Percentiles rank a stretch among this genome's conserved stretches.
phyloP scores from a whole-genome alignment of 2,329 filamentous ascomycete species.

The Hymenoscyphus linearis region DNA sequence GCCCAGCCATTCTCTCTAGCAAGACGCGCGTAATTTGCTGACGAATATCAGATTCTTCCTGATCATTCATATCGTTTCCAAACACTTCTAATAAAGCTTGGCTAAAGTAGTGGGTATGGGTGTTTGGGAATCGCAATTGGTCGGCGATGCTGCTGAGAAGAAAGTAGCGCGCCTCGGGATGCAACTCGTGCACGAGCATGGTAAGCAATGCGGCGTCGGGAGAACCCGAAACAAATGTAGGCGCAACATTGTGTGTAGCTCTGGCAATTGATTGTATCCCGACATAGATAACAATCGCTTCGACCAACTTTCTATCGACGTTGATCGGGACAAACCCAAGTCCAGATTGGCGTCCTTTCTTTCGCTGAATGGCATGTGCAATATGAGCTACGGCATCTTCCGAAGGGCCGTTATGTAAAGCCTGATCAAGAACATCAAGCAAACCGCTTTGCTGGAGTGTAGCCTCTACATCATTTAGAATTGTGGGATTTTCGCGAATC shows the following conservation, averaged over 20 bases:
- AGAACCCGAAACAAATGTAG: constrained; percentile 59
- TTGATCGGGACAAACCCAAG: constrained; percentile 63
- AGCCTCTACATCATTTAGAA: constrained; percentile 54
- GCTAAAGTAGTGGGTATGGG: constrained; percentile 88
- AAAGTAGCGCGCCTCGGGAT: constrained; percentile 76
- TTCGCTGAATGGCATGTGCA: constrained; percentile 63
- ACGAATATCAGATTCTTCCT: constrained; percentile 75
- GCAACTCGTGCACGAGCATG: constrained; percentile 68
- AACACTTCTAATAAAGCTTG: constrained; percentile 82
- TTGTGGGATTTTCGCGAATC: constrained; percentile 60
- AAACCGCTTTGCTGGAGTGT: constrained; percentile 51
- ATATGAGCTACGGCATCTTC: constrained; percentile 74
- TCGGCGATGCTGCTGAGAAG: constrained; percentile 81
- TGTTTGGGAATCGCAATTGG: constrained; percentile 85
- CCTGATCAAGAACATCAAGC: constrained; percentile 53
- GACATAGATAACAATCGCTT: constrained; percentile 79
- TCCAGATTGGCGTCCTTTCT: constrained; percentile 52
- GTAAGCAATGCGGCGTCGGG: constrained; percentile 69
- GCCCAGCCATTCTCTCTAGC: constrained; percentile 79
- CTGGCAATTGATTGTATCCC: constrained; percentile 65
- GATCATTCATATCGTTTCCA: constrained; percentile 64
- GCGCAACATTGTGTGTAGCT: constrained; percentile 51
- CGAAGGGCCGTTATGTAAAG: constrained; percentile 55
- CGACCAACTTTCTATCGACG: constrained; percentile 67
- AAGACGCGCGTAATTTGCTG: constrained; percentile 88